Conservation (phyloP, 2,329 filamentous ascomycete genomes). For the Nothomitra cinnamomea region DNA sequence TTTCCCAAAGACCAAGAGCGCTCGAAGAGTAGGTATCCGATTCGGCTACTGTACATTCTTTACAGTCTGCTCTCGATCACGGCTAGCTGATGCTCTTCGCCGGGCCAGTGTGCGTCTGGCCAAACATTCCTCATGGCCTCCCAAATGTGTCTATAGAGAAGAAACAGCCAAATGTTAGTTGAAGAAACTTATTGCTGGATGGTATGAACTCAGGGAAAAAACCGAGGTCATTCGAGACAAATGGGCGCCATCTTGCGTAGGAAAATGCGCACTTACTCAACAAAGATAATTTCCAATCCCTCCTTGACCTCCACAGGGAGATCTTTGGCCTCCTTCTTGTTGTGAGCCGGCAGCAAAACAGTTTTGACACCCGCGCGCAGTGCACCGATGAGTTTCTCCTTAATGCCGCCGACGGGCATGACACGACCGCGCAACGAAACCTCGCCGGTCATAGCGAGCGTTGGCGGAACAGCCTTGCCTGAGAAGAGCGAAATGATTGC, state of each 20-base stretch:
- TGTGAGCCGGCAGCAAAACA: constrained; percentile 72
- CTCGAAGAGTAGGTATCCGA: neutral
- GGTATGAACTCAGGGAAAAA: neutral
- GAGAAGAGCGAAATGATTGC: constrained; percentile 83
- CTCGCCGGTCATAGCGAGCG: constrained; percentile 84
- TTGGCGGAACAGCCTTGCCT: constrained; percentile 70
- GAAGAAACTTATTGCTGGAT: neutral
- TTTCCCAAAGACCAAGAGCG: no score
- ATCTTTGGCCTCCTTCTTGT: constrained; percentile 83
- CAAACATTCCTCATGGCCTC: constrained; percentile 82
- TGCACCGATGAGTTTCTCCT: constrained; percentile 95
- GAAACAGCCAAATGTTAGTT: constrained; percentile 3
- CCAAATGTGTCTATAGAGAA: constrained; percentile 59
- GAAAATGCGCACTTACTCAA: constrained; percentile 42
- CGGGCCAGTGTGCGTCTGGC: constrained; percentile 77
- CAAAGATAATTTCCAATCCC: constrained; percentile 75
- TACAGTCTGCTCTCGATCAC: constrained; percentile 67
- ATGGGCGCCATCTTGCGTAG: constrained; percentile 3
- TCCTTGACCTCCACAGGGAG: constrained; percentile 77
- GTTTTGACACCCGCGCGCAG: constrained; percentile 87
- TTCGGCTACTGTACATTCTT: constrained; percentile 10
- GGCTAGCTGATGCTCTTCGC: constrained; percentile 44
- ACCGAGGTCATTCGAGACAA: neutral
- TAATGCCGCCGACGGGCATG: constrained; percentile 90
- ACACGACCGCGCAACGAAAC: constrained; percentile 72